phyloP scores from a whole-genome alignment of 257 asterid species.

The Galeopsis tetrahit region DNA sequence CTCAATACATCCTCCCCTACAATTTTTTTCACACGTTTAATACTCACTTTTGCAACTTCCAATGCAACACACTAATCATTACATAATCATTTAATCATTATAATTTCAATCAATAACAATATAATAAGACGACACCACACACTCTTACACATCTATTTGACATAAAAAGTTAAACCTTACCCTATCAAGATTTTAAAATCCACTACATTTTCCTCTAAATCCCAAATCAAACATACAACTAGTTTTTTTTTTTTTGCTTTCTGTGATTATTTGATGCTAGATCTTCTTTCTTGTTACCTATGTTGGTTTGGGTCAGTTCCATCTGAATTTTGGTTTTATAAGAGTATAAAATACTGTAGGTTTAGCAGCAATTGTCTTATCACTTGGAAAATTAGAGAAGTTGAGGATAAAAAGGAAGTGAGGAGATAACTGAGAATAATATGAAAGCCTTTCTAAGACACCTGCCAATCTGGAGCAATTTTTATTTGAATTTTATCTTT shows the following conservation, averaged over 20 bases:
- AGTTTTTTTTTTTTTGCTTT: not conserved
- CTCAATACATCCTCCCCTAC: too few relatives aligned
- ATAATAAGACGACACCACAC: too few relatives aligned
- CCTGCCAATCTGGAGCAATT: constrained; percentile 3
- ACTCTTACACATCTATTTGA: too few relatives aligned
- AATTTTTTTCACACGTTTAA: too few relatives aligned
- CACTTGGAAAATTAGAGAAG: not conserved
- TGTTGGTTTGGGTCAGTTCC: not conserved
- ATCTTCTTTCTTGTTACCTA: not conserved
- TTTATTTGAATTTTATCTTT: not conserved
- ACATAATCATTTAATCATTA: too few relatives aligned
- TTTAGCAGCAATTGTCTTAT: constrained; percentile 17
- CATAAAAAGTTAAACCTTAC: too few relatives aligned
- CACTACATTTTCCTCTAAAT: too few relatives aligned
- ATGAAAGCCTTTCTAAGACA: not conserved
- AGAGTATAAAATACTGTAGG: constrained; percentile 1
- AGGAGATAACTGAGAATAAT: not conserved
- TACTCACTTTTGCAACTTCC: too few relatives aligned
- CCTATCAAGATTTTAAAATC: too few relatives aligned
- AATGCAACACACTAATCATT: too few relatives aligned
- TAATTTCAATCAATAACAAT: too few relatives aligned
- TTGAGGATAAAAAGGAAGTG: constrained; percentile 4
- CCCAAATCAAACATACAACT: too few relatives aligned
- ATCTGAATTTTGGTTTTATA: constrained; percentile 4
- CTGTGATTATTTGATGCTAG: constrained; percentile 20